Evolutionary conservation across 108 stramenopile species (phyloP).

Genomic region (Cyclotella choctawhatcheeana): DNA sequence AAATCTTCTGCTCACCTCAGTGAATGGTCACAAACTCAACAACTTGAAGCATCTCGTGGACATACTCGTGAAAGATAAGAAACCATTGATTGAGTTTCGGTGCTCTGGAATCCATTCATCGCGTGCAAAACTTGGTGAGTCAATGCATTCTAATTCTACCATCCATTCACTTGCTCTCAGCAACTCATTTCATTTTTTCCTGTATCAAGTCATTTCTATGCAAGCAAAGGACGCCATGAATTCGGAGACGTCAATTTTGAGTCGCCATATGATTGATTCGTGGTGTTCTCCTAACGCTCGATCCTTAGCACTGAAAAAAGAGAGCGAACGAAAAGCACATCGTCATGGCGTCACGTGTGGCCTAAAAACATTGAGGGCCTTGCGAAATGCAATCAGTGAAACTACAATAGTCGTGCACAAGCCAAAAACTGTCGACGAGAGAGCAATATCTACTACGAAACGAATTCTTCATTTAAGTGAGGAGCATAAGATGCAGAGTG

Average conservation of each 20-base stretch:
- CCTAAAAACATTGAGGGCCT: slow-evolving; percentile 21
- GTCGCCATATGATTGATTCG: slow-evolving; percentile 34
- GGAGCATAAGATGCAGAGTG: slow-evolving; percentile 36
- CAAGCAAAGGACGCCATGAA: slow-evolving; percentile 20
- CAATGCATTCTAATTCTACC: too few species aligned
- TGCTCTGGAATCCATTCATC: slow-evolving; percentile 13
- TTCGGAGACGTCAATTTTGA: slow-evolving; percentile 33
- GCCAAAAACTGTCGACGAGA: neutral
- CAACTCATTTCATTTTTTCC: too few species aligned
- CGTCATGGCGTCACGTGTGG: slow-evolving; percentile 20
- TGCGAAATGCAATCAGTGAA: slow-evolving; percentile 25
- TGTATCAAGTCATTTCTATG: slow-evolving; percentile 8
- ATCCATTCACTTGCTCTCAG: too few species aligned
- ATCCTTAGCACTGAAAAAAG: slow-evolving; percentile 18
- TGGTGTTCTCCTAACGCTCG: slow-evolving; percentile 36
- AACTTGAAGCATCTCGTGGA: slow-evolving; percentile 26
- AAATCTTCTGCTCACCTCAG: slow-evolving; percentile 22
- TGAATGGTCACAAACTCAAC: slow-evolving; percentile 29
- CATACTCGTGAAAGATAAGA: slow-evolving; percentile 18
- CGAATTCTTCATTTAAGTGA: slow-evolving; percentile 25
- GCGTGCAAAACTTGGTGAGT: slow-evolving; percentile 27
- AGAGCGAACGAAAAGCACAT: slow-evolving; percentile 24
- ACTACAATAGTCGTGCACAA: slow-evolving; percentile 15
- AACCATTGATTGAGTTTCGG: slow-evolving; percentile 21
- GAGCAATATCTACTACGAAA: slow-evolving; percentile 11